A percentile compares a stretch with the other conserved stretches of the same genome.
Evolutionary conservation across 163 green algal species (phyloP).

Genomic region (Volvox carteri): DNA sequence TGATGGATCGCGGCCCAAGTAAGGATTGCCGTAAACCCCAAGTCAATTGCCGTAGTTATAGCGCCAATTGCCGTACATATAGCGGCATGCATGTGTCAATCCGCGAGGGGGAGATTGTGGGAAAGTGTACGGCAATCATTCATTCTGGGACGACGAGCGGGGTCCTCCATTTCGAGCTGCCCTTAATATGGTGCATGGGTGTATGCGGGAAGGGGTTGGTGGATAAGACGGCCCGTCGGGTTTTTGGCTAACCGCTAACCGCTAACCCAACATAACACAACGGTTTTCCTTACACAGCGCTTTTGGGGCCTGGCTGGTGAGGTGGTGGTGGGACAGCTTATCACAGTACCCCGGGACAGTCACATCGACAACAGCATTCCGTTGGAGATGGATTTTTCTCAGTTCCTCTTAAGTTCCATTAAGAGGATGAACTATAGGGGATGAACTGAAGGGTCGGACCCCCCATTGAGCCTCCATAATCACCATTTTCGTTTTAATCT

Average conservation of each 20-base stretch:
- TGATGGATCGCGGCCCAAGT: conserved; percentile 85
- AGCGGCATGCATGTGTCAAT: background rate
- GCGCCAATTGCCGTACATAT: background rate
- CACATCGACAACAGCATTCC: no score
- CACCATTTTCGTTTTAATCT: background rate
- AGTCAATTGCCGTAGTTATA: background rate
- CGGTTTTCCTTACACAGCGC: no score
- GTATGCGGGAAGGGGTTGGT: no score
- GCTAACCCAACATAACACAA: no score
- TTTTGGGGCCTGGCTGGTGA: no score
- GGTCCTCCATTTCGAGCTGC: no score
- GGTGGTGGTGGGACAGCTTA: no score
- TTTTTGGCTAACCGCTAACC: no score
- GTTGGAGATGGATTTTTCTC: no score
- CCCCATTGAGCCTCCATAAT: background rate
- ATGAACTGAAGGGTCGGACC: background rate
- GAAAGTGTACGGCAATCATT: background rate
- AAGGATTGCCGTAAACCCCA: conserved; percentile 14
- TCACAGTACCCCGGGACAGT: no score
- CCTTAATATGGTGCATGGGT: no score
- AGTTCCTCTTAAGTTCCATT: background rate
- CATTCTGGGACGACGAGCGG: background rate
- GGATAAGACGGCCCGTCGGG: no score
- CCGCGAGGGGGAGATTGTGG: background rate
- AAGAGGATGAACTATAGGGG: background rate